Evolutionary conservation across 2,329 filamentous ascomycete species (phyloP).

Genomic region (Ascocoryne sarcoides): DNA sequence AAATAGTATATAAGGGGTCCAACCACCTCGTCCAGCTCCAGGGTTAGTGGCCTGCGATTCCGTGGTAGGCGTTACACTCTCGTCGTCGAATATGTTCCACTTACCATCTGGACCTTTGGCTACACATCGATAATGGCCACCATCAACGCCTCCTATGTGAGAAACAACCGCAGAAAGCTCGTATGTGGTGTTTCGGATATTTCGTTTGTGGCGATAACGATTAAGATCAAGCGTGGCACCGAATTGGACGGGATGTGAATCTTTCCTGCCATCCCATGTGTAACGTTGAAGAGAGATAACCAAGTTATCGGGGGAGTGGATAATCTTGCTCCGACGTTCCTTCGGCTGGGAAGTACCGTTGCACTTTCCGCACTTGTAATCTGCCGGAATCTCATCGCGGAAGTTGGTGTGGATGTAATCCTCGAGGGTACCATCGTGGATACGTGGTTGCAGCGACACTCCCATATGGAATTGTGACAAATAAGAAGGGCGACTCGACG

Average conservation of each 20-base stretch:
- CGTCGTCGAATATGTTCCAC: slow-evolving; percentile 1
- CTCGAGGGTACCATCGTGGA: neutral
- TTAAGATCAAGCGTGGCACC: neutral
- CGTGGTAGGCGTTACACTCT: slow-evolving; percentile 7
- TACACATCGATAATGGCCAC: slow-evolving; percentile 1
- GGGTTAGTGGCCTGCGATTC: neutral
- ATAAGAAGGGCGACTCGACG: neutral
- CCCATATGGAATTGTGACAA: neutral
- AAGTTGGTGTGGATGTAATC: neutral
- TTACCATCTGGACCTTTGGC: slow-evolving; percentile 1
- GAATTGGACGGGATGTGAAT: neutral
- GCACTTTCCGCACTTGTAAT: neutral
- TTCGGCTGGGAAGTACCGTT: neutral
- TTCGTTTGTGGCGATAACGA: neutral
- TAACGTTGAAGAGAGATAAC: neutral
- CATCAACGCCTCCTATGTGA: neutral
- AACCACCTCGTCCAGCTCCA: neutral
- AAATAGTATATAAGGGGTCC: neutral
- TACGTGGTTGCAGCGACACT: neutral
- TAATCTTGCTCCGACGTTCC: neutral
- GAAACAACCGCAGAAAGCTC: neutral
- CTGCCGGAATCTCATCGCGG: neutral
- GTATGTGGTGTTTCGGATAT: neutral
- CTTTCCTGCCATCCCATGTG: neutral
- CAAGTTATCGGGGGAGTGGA: neutral